Conservation (phyloP, 169 alveolate species). For the Eimeria falciformis region DNA sequence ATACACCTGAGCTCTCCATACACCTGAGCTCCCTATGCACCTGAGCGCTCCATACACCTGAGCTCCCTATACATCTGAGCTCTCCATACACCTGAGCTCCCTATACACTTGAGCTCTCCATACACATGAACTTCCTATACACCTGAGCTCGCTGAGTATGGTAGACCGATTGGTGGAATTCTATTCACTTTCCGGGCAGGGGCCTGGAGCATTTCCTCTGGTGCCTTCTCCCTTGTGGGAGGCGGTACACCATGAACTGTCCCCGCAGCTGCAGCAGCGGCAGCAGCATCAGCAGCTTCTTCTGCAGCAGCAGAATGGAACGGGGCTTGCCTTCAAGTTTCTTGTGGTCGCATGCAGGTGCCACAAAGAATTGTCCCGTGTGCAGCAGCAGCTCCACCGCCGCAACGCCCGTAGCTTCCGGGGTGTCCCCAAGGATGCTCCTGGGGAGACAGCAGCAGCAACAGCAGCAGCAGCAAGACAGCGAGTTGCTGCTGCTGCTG, state of each 20-base stretch:
- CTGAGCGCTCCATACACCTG: too few species aligned
- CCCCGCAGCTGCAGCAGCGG: background rate
- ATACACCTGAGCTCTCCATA: too few species aligned
- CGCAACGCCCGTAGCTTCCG: background rate
- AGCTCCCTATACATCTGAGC: too few species aligned
- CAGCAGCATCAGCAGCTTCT: conserved; percentile 23
- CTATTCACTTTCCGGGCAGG: background rate
- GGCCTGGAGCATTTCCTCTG: background rate
- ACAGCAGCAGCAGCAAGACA: background rate
- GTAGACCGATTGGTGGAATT: background rate
- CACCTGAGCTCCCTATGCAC: too few species aligned
- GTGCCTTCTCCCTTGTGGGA: background rate
- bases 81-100: too few species aligned
- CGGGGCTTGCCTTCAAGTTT: background rate
- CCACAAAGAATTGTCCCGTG: background rate
- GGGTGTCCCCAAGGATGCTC: background rate
- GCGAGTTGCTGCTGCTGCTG: conserved; percentile 39
- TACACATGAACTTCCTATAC: too few species aligned
- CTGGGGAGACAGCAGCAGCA: background rate
- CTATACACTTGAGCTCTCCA: too few species aligned
- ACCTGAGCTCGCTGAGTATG: background rate
- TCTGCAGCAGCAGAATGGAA: background rate
- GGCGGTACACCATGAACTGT: background rate
- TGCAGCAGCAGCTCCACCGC: conserved; percentile 1
- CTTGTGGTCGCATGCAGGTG: background rate